phyloP scores from a whole-genome alignment of 2,329 filamentous ascomycete genomes.

The Microdochium nivale region DNA sequence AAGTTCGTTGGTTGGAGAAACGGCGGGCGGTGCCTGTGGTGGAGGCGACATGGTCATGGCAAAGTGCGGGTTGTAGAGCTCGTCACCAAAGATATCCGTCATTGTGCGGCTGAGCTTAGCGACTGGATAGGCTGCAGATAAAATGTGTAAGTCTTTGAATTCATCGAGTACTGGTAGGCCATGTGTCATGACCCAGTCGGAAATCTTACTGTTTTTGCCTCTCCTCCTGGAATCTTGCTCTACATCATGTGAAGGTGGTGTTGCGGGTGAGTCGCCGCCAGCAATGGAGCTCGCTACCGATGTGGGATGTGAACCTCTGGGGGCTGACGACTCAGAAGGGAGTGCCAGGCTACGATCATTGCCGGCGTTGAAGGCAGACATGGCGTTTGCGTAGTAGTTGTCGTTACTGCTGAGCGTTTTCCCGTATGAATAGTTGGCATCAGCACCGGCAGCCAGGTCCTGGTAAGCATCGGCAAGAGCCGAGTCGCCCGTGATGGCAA shows the following conservation, averaged over 20 bases:
- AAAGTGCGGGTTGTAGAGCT: conserved; percentile 69
- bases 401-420: conserved; percentile 30
- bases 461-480: conserved; percentile 33
- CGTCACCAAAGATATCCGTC: conserved; percentile 77
- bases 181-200: conserved; percentile 9
- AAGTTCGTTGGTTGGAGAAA: conserved; percentile 48
- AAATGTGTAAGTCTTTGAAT: conserved; percentile 59
- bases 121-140: conserved; percentile 28
- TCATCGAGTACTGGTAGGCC: conserved; percentile 16
- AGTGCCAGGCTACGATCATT: conserved; percentile 33
- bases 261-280: conserved; percentile 51
- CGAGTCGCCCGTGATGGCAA: conserved; percentile 40
- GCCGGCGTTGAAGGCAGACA: conserved; percentile 17
- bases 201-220: conserved; percentile 45
- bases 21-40: conserved; percentile 31
- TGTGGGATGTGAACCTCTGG: conserved; percentile 37
- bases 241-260: conserved; percentile 43
- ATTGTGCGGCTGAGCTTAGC: conserved; percentile 81
- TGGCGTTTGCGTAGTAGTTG: conserved; percentile 26
- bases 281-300: conserved; percentile 50
- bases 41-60: conserved; percentile 47
- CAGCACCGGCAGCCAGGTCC: conserved; percentile 28
- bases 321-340: conserved; percentile 28
- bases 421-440: conserved; percentile 33
- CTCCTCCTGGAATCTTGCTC: conserved; percentile 33